Conservation (phyloP, 345 rosid genomes). For the Camelina sativa region DNA sequence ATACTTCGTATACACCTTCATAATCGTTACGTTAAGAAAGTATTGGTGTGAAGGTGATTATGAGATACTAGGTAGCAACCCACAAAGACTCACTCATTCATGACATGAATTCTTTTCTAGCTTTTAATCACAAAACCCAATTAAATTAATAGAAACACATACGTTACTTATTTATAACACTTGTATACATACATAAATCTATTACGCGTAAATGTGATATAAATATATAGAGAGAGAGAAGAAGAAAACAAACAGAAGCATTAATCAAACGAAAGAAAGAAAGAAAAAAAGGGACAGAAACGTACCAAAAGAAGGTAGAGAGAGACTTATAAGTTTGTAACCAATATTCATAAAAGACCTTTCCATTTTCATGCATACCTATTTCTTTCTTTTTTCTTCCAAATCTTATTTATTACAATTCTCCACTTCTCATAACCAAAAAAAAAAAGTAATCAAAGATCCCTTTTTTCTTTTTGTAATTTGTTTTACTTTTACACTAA, state of each 20-base stretch:
- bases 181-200: not conserved
- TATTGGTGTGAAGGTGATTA: no score
- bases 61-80: no score
- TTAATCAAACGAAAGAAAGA: conserved; percentile 26
- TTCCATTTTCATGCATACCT: conserved; percentile 45
- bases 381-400: not conserved
- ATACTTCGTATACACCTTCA: no score
- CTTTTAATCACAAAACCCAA: not conserved
- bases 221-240: not conserved
- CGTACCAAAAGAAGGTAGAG: conserved; percentile 42
- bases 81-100: no score
- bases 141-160: conserved; percentile 5
- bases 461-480: no score
- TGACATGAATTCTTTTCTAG: no score
- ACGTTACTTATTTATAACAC: conserved; percentile 20
- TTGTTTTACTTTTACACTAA: no score
- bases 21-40: no score
- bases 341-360: conserved; percentile 42
- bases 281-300: conserved; percentile 35
- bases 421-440: no score
- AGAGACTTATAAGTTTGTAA: conserved; percentile 33
- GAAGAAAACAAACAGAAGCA: conserved; percentile 6
- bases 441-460: no score
- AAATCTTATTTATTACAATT: no score
- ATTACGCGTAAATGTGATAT: not conserved